Evolutionary conservation across 139 green algal genomes (phyloP), one percentile per base, ranked within the genome.

Genomic region (Chlorella sp.): DNA sequence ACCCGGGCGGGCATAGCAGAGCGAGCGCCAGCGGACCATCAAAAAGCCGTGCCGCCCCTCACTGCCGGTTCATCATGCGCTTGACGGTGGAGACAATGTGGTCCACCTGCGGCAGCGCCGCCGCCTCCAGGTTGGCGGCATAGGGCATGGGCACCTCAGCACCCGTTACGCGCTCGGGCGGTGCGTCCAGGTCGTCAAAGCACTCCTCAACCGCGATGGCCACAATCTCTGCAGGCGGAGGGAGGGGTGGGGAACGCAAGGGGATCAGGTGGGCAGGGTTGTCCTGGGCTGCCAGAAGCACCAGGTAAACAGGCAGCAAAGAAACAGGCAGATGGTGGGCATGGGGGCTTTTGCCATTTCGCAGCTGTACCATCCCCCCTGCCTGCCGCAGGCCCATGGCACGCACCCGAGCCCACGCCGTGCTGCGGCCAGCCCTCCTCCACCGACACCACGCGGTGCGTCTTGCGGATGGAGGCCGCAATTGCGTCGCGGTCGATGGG

Each of bases 341-440:
- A n/a, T n/a, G n/a, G n/a, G n/a, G n/a, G n/a, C n/a, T n/a, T n/a
- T n/a, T n/a, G n/a, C n/a, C n/a, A n/a, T n/a, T n/a, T n/a, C n/a
- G n/a, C n/a, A n/a, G n/a, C n/a, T n/a, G n/a, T n/a, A n/a, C n/a
- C n/a, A n/a, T n/a, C n/a, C n/a, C n/a, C n/a, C n/a, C n/a, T n/a
- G n/a, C n/a, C n/a, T n/a, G n/a, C n/a, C n/a, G n/a, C n/a, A n/a
- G n/a, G n/a, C n/a, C n/a, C n/a, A n/a, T n/a, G n/a, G 80, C 47
- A 30, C 62, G 51, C 71, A 84, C 95, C 96, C 11, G 92, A 85
- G 26, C 92, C 95, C 67, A 99, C 87, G 75, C 98, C 98, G 32
- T 88, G 91, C 87, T 98, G 95, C 26, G 97, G 97, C 97, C 97
- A 99, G 34, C 97, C 97, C 94, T 99, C 97, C 93, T 99, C 97